phyloP scores from a whole-genome alignment of 2,329 filamentous ascomycete species.

The Paracoccidioides lutzii region DNA sequence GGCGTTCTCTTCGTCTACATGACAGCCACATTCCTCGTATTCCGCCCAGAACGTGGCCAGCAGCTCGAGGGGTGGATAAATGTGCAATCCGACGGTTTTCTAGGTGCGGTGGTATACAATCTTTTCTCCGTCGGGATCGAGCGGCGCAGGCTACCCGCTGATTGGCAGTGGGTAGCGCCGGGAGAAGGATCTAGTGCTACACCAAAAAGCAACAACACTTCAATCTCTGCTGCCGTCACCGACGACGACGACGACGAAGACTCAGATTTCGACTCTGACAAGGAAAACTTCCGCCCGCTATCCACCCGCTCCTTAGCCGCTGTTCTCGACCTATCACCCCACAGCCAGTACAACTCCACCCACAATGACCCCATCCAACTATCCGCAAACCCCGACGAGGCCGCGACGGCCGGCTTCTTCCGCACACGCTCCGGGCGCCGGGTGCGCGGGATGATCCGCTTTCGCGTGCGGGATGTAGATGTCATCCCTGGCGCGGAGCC shows the following conservation, averaged over 20 bases:
- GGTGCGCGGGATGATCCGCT: slow-evolving; percentile 57
- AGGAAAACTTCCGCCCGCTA: slow-evolving; percentile 29
- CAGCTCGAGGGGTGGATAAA: slow-evolving; percentile 72
- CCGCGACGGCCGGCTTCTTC: slow-evolving; percentile 57
- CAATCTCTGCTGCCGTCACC: slow-evolving; percentile 13
- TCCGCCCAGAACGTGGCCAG: slow-evolving; percentile 60
- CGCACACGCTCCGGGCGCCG: slow-evolving; percentile 56
- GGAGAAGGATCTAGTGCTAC: slow-evolving; percentile 20
- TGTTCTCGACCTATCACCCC: neutral
- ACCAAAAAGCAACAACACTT: neutral
- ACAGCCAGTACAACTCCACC: slow-evolving; percentile 19
- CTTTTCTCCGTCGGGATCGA: slow-evolving; percentile 86
- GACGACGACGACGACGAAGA: slow-evolving; percentile 15
- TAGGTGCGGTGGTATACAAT: slow-evolving; percentile 81
- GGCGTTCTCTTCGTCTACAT: slow-evolving; percentile 79
- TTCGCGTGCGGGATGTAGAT: slow-evolving; percentile 76
- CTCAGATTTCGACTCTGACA: slow-evolving; percentile 23
- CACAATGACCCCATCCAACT: slow-evolving; percentile 21
- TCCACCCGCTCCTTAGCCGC: slow-evolving; percentile 12
- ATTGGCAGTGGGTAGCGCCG: slow-evolving; percentile 68
- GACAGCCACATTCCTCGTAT: slow-evolving; percentile 74
- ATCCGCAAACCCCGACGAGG: slow-evolving; percentile 37
- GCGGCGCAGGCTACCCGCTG: slow-evolving; percentile 56
- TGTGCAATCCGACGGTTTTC: slow-evolving; percentile 74
- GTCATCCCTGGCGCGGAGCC: slow-evolving; percentile 54